Evolutionary conservation across 2,329 filamentous ascomycete species (phyloP), one percentile per base, ranked within the genome.

Genomic region (Fusarium cyanostomum): DNA sequence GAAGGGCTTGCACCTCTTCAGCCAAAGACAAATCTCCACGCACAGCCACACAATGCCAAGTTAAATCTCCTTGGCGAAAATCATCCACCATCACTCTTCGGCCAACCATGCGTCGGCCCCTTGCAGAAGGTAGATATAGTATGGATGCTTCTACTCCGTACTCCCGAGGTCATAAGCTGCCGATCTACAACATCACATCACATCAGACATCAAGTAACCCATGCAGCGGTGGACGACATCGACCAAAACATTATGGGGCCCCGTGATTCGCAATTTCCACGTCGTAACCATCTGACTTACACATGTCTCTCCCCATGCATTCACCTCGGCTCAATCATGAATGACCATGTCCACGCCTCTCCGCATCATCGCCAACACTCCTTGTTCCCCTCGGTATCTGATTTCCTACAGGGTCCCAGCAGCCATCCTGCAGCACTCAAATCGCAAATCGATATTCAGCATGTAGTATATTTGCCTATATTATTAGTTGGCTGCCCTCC

Each of bases 401-500:
- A n/a, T n/a, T n/a, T n/a, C n/a, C n/a, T 26, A 7, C 16, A 21
- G 11, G 8, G 35, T 24, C 28, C 39, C n/a, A 18, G 24, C 24
- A 9, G 24, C 26, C 35, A 38, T 10, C 21, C 16, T 21, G 16
- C 18, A 56, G 16, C 35, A 51, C 48, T 12, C 33, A 50, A 33
- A 28, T 24, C 18, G 21, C 35, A 26, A 21, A 18, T 28, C 7
- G 16, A 37, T 57, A 34, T 52, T 30, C 38, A 41, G 62, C 28
- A 49, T 63, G 52, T 48, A 50, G 39, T 60, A 41, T 64, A 64
- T 62, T 64, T 62, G 61, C 52, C 61, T 62, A 56, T 66, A 65
- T 66, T 63, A 65, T 52, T 65, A 66, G 48, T 37, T 51, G 28
- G 18, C 52, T 43, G 39, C 57, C 44, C 41, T 51, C 45, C 58